Conservation (phyloP, 495 filamentous ascomycete species). For the Penicillium flavigenum region DNA sequence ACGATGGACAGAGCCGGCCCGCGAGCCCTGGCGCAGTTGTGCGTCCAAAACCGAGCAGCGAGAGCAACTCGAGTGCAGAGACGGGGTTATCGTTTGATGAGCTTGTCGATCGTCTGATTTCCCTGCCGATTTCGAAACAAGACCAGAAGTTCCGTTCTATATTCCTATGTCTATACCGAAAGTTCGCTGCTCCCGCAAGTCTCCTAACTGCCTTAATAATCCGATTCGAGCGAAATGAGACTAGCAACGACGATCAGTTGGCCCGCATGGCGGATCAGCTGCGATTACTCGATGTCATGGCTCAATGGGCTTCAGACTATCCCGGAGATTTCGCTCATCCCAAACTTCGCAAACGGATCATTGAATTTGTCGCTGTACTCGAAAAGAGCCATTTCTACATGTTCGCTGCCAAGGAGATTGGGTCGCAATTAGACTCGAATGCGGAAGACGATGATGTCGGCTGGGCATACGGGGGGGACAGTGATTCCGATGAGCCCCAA, state of each 20-base stretch:
- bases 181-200: constrained; percentile 78
- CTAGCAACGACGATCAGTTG: constrained; percentile 60
- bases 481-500: constrained; percentile 46
- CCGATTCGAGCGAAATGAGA: constrained; percentile 68
- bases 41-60: constrained; percentile 35
- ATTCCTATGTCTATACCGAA: constrained; percentile 92
- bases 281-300: constrained; percentile 76
- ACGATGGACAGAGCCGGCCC: constrained; percentile 33
- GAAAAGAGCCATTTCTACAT: constrained; percentile 72
- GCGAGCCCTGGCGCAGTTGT: constrained; percentile 36
- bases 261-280: constrained; percentile 76
- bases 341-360: constrained; percentile 66
- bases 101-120: constrained; percentile 80
- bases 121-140: constrained; percentile 75
- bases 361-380: constrained; percentile 68
- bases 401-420: constrained; percentile 79
- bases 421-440: constrained; percentile 59
- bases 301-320: constrained; percentile 86
- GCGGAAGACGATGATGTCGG: constrained; percentile 76
- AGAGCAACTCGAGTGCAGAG: constrained; percentile 38
- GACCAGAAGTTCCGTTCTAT: constrained; percentile 82
- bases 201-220: constrained; percentile 71
- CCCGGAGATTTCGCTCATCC: constrained; percentile 88
- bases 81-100: constrained; percentile 78
- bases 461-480: constrained; percentile 67